Base-by-base conservation (phyloP, 1,139 yeast species). In the Candida pseudoviswanathii region DNA sequence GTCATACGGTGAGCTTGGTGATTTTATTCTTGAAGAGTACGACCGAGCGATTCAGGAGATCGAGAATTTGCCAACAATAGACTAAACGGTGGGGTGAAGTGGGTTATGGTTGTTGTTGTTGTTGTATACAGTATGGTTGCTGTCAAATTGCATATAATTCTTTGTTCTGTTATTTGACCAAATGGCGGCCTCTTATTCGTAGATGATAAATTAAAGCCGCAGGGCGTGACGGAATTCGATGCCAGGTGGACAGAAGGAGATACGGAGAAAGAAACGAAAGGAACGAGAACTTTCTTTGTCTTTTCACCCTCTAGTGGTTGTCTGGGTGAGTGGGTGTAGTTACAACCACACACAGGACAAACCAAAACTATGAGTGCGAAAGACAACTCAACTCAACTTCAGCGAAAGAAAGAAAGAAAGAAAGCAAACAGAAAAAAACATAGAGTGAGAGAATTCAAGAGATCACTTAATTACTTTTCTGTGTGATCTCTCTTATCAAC, bases 1-100 rank as follows among this genome's bases (percentile, higher is more conserved):
- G 52, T 76, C 78, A n/a, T 70, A 79, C 43, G 67, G 71, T 6
- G 69, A 66, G 39, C 71, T 84, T 70, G 67, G 82, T 11, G 61
- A 66, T 5, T 70, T 71, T 26, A 80, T 80, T 54, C 68, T 68
- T 38, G 57, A 54, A 2, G 81, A 81, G 47, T 69, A 75, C 45
- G 66, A 68, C 16, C 62, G 70, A 29, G 87, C 85, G 2, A 53
- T 55, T 25, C 44, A 40, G 8, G 29, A 42, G 7, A 37, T 55
- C 5, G 57, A 54, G 30, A 39, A 43, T 8, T 33, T 53, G 45
- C 39, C 42, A 6, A 44, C 42, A 6, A 11, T 37, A 4, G 46
- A 38, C 16, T 37, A 16, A 37, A 6, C 3, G 5, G 26, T 10
- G 22, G 11, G 21, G 21, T 5, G 22, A 5, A 16, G 16, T 16